Percentiles rank a stretch among this genome's conserved stretches.
Evolutionary conservation across 2,329 filamentous ascomycete species (phyloP).

Genomic region (Scedosporium dehoogii): DNA sequence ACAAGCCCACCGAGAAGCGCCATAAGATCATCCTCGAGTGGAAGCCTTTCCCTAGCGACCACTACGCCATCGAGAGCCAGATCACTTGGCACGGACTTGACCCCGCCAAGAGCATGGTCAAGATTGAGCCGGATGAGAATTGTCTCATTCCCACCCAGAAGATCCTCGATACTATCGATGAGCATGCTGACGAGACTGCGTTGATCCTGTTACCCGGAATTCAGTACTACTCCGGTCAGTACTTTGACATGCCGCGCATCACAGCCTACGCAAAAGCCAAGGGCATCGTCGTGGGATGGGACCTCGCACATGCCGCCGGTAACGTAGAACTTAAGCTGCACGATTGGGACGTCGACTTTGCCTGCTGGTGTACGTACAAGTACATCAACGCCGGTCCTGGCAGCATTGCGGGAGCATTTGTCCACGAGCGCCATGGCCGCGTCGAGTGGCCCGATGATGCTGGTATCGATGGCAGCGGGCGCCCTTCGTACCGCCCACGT

Average conservation of each 20-base stretch:
- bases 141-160: slow-evolving; percentile 59
- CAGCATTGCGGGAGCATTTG: slow-evolving; percentile 68
- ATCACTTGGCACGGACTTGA: slow-evolving; percentile 57
- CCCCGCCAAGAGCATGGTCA: slow-evolving; percentile 55
- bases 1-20: slow-evolving; percentile 47
- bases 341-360: slow-evolving; percentile 87
- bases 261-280: slow-evolving; percentile 64
- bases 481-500: slow-evolving; percentile 47
- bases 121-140: slow-evolving; percentile 50
- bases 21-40: slow-evolving; percentile 74
- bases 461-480: slow-evolving; percentile 20
- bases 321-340: slow-evolving; percentile 74
- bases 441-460: slow-evolving; percentile 24
- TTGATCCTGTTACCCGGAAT: slow-evolving; percentile 76
- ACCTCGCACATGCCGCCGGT: slow-evolving; percentile 76
- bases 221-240: slow-evolving; percentile 86
- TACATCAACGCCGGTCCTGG: slow-evolving; percentile 84
- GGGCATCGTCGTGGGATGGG: slow-evolving; percentile 73
- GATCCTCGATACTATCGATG: slow-evolving; percentile 64
- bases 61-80: slow-evolving; percentile 74
- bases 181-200: slow-evolving; percentile 62
- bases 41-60: slow-evolving; percentile 78
- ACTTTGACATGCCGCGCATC: slow-evolving; percentile 73
- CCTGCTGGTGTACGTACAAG: slow-evolving; percentile 90
- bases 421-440: slow-evolving; percentile 63